phyloP scores from a whole-genome alignment of 176 grass and related monocot genomes.

The Bolboschoenus planiculmis region DNA sequence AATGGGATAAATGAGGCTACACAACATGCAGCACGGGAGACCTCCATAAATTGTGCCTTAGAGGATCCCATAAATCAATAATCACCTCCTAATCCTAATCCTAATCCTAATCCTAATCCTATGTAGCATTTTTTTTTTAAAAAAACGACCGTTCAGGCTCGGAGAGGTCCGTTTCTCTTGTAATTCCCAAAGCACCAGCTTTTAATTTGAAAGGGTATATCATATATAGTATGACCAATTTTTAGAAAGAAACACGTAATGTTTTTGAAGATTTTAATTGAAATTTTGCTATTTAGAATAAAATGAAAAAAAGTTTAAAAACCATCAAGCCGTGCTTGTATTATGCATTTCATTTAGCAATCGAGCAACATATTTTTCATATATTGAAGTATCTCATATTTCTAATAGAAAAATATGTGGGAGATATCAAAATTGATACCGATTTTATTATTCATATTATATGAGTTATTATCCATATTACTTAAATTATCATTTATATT shows the following conservation, averaged over 20 bases:
- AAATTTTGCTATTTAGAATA: background rate
- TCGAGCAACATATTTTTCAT: background rate
- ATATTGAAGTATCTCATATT: background rate
- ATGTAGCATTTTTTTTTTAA: too few species aligned
- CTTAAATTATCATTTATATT: too few species aligned
- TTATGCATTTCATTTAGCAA: too few species aligned
- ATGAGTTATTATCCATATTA: too few species aligned
- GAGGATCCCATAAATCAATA: background rate
- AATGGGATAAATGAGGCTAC: too few species aligned
- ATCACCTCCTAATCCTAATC: too few species aligned
- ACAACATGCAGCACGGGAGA: background rate
- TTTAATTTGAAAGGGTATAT: background rate
- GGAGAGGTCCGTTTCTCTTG: background rate
- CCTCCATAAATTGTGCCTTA: background rate
- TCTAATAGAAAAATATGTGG: background rate
- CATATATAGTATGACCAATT: background rate
- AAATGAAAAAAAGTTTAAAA: background rate
- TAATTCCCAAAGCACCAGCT: background rate
- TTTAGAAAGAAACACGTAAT: background rate
- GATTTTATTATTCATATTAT: too few species aligned
- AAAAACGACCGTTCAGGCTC: background rate
- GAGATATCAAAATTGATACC: too few species aligned
- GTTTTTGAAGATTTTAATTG: background rate
- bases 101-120: too few species aligned
- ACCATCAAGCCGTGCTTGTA: too few species aligned